Evolutionary conservation across 768 basidiomycete species (phyloP).

Genomic region (Calocera cornea): DNA sequence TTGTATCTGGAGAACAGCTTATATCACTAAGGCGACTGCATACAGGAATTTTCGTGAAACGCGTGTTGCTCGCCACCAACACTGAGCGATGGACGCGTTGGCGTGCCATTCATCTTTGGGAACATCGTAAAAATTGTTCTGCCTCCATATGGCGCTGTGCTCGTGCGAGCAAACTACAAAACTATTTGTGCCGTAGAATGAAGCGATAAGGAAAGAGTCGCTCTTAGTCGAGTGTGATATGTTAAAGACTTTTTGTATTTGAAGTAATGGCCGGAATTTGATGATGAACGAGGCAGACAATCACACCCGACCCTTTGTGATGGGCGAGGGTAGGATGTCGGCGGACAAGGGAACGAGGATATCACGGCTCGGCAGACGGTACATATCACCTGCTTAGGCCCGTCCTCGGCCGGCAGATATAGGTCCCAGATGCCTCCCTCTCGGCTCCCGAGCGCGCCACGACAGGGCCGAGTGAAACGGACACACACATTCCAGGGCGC

Average conservation of each 20-base stretch:
- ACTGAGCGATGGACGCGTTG: not conserved
- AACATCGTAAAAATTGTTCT: not conserved
- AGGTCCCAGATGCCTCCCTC: slow-evolving; percentile 2
- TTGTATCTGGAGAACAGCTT: not conserved
- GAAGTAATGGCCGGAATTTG: not conserved
- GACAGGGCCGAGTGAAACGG: not conserved
- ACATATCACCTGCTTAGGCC: not conserved
- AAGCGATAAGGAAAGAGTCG: not conserved
- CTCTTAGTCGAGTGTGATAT: not conserved
- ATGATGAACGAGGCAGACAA: not conserved
- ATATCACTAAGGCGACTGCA: not conserved
- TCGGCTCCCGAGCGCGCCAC: slow-evolving; percentile 1
- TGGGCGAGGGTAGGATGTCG: not conserved
- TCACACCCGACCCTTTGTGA: not conserved
- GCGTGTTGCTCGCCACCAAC: not conserved
- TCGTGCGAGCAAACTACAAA: not conserved
- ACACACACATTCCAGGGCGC: not conserved
- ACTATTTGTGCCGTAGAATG: not conserved
- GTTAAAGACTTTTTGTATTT: not conserved
- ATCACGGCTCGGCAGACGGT: not conserved
- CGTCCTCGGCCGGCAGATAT: not conserved
- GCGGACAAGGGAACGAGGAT: not conserved
- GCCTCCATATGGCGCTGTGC: not conserved
- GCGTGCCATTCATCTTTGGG: not conserved
- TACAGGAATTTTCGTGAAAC: not conserved